Evolutionary conservation across 1,284 basidiomycete species (phyloP).

Genomic region (Tausonia pullulans): DNA sequence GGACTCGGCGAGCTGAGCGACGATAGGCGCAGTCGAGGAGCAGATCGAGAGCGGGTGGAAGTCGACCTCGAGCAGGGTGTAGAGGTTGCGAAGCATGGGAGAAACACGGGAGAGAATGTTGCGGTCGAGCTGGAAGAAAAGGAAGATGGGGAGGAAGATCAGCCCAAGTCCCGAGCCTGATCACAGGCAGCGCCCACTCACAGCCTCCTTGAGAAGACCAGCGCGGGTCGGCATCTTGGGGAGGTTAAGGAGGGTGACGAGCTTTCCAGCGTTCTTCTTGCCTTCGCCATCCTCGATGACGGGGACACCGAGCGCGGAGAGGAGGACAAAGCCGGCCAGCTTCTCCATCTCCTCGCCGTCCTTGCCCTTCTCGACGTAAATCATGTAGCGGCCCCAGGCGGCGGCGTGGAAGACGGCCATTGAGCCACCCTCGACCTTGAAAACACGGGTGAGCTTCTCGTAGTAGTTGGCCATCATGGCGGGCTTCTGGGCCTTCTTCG

Average conservation of each 20-base stretch:
- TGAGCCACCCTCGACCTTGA: conserved; percentile 48
- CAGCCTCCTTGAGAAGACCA: conserved; percentile 73
- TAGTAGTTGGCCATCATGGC: conserved; percentile 99
- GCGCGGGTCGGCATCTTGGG: conserved; percentile 75
- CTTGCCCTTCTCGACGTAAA: conserved; percentile 43
- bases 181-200: conserved; percentile 35
- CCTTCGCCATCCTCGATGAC: conserved; percentile 54
- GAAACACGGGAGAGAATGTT: conserved; percentile 73
- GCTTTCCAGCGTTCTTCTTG: conserved; percentile 61
- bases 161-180: not conserved
- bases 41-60: conserved; percentile 92
- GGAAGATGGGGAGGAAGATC: not conserved
- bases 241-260: conserved; percentile 80
- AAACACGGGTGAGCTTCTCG: conserved; percentile 94
- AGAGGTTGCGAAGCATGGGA: conserved; percentile 67
- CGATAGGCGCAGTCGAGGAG: conserved; percentile 67
- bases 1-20: conserved; percentile 49
- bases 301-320: conserved; percentile 87
- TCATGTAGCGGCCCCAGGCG: conserved; percentile 78
- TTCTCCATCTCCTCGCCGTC: conserved; percentile 59
- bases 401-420: conserved; percentile 95
- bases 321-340: conserved; percentile 82
- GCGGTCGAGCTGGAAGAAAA: conserved; percentile 50
- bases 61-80: conserved; percentile 83
- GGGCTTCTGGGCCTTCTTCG: conserved; percentile 78